Evolutionary conservation across 2,329 filamentous ascomycete genomes (phyloP).

Genomic region (Fusarium sp.): DNA sequence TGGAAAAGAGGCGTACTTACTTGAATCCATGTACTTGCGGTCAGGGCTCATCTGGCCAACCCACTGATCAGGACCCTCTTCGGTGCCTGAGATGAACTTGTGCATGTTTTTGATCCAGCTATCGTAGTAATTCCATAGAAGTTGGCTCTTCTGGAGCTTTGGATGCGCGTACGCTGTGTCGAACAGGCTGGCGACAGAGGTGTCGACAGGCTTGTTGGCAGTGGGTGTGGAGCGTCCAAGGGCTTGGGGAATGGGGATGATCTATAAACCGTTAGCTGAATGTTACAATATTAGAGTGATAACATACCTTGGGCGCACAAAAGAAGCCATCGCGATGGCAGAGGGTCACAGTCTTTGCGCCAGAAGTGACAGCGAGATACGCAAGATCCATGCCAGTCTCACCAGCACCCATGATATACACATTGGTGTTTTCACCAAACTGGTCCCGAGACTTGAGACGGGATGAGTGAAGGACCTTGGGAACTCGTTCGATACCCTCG

Average conservation of each 20-base stretch:
- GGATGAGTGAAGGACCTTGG: conserved; percentile 53
- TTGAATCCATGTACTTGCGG: conserved; percentile 48
- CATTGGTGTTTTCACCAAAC: conserved; percentile 50
- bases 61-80: conserved; percentile 57
- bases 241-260: conserved; percentile 38
- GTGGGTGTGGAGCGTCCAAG: conserved; percentile 3
- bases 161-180: conserved; percentile 61
- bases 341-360: conserved; percentile 52
- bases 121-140: conserved; percentile 58
- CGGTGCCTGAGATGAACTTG: conserved; percentile 54
- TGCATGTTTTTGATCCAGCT: conserved; percentile 54
- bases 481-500: conserved; percentile 49
- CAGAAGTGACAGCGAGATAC: conserved; percentile 54
- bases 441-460: conserved; percentile 52
- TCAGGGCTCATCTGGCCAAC: conserved; percentile 53
- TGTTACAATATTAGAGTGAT: fast-evolving
- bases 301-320: conserved; percentile 52
- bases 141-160: conserved; percentile 50
- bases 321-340: conserved; percentile 57
- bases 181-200: conserved; percentile 57
- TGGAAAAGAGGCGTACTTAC: conserved; percentile 28
- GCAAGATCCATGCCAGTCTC: conserved; percentile 57
- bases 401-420: conserved; percentile 54
- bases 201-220: conserved; percentile 56
- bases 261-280: conserved; percentile 7